phyloP scores from a whole-genome alignment of 352 stramenopile species.

The Phytopythium chamaehyphon region DNA sequence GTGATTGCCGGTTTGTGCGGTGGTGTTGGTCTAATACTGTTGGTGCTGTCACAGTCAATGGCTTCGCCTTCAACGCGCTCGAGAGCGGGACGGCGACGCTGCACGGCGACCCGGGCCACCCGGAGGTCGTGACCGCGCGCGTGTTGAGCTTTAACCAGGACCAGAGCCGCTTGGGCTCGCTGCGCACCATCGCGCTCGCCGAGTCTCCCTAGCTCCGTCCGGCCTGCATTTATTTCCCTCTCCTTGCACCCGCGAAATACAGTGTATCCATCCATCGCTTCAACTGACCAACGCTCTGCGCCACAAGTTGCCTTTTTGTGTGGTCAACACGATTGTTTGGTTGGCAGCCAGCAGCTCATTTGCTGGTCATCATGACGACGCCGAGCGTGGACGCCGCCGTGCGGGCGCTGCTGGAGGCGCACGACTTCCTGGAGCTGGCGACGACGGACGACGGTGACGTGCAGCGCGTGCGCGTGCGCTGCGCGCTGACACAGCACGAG shows the following conservation, averaged over 20 bases:
- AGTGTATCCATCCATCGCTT: not conserved
- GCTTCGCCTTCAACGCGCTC: conserved; percentile 31
- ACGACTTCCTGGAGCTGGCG: conserved; percentile 55
- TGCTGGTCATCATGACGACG: not conserved
- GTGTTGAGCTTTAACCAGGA: conserved; percentile 30
- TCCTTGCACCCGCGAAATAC: not conserved
- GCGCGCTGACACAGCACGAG: conserved; percentile 74
- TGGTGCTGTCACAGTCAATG: conserved; percentile 9
- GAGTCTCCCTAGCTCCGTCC: not conserved
- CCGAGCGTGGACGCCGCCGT: conserved; percentile 27
- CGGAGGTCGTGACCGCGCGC: conserved; percentile 30
- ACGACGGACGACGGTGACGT: conserved; percentile 37
- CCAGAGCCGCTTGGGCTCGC: conserved; percentile 16
- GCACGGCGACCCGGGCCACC: conserved; percentile 5
- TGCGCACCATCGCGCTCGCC: conserved; percentile 4
- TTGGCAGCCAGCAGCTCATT: not conserved
- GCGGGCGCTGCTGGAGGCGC: conserved; percentile 34
- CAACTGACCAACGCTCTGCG: too few relatives aligned
- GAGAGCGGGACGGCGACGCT: conserved; percentile 12
- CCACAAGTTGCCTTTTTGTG: too few relatives aligned
- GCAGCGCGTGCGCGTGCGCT: conserved; percentile 60
- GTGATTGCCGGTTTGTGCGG: not conserved
- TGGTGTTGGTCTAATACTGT: not conserved
- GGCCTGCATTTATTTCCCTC: too few relatives aligned
- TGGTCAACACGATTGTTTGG: not conserved